Evolutionary conservation across 1,284 basidiomycete species (phyloP).

Genomic region (Violaceomyces palustris): DNA sequence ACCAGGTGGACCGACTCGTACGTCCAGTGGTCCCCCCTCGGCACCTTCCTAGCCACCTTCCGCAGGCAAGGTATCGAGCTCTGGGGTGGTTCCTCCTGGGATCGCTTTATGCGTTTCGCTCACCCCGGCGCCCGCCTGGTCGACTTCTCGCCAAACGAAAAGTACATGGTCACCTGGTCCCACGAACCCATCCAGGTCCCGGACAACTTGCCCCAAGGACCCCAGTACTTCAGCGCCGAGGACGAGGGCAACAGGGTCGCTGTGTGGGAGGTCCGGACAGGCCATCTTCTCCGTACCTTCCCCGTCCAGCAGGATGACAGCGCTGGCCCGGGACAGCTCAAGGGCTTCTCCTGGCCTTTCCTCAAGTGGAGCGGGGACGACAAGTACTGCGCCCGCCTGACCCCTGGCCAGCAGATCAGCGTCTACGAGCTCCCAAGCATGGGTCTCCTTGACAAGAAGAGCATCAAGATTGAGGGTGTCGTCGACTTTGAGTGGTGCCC

Average conservation of each 20-base stretch:
- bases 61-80: conserved; percentile 92
- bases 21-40: conserved; percentile 92
- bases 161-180: conserved; percentile 97
- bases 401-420: conserved; percentile 86
- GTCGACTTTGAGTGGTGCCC: conserved; percentile 99
- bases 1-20: conserved; percentile 97
- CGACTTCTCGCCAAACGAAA: conserved; percentile 96
- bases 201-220: conserved; percentile 63
- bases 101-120: conserved; percentile 79
- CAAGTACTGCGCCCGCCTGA: conserved; percentile 83
- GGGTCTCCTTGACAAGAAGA: conserved; percentile 94
- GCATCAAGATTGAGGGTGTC: conserved; percentile 94
- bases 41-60: conserved; percentile 87
- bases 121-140: conserved; percentile 93
- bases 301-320: conserved; percentile 57
- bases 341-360: conserved; percentile 77
- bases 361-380: conserved; percentile 98
- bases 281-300: conserved; percentile 87
- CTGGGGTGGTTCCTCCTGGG: conserved; percentile 89
- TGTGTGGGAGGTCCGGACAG: conserved; percentile 95
- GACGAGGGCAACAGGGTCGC: conserved; percentile 97
- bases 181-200: conserved; percentile 86
- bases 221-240: conserved; percentile 74
- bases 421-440: conserved; percentile 93
- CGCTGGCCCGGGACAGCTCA: conserved; percentile 56